phyloP scores from a whole-genome alignment of 495 filamentous ascomycete genomes.

The Saxophila tyrrhenica region DNA sequence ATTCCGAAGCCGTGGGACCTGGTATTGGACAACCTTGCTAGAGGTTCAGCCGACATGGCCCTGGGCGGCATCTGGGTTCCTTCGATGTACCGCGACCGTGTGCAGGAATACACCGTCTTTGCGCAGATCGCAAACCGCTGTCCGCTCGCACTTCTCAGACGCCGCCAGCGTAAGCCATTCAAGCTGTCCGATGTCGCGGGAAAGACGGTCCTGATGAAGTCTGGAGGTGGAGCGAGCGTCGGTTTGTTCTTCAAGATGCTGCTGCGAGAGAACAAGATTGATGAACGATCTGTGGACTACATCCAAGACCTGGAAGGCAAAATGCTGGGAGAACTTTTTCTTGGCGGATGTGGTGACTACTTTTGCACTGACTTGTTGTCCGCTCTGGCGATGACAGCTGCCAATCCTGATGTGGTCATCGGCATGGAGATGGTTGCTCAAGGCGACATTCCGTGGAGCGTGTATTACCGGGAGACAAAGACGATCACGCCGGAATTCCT shows the following conservation, averaged over 20 bases:
- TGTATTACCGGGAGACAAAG: constrained; percentile 7
- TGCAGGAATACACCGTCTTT: constrained; percentile 7
- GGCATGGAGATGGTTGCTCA: constrained; percentile 6
- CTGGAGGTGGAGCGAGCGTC: constrained; percentile 8
- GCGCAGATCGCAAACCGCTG: constrained; percentile 11
- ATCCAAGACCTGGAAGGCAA: constrained; percentile 12
- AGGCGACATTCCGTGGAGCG: constrained; percentile 10
- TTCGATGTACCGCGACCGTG: constrained; percentile 7
- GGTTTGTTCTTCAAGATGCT: constrained; percentile 17
- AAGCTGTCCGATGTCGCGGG: constrained; percentile 5
- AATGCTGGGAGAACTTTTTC: constrained; percentile 12
- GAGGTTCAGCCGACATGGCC: constrained; percentile 6
- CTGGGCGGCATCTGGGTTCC: constrained; percentile 12
- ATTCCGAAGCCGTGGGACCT: constrained; percentile 11
- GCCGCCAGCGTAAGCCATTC: neutral
- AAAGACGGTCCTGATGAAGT: constrained; percentile 15
- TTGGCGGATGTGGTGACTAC: constrained; percentile 12
- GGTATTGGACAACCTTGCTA: constrained; percentile 7
- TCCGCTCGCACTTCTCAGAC: constrained; percentile 6
- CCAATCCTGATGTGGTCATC: constrained; percentile 6
- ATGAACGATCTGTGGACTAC: constrained; percentile 9
- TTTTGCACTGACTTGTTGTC: constrained; percentile 9
- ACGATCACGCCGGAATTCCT: constrained; percentile 8
- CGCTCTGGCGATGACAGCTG: constrained; percentile 4
- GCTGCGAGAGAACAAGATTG: constrained; percentile 10